Conservation (phyloP, 768 basidiomycete genomes). For the Suillus clintonianus region DNA sequence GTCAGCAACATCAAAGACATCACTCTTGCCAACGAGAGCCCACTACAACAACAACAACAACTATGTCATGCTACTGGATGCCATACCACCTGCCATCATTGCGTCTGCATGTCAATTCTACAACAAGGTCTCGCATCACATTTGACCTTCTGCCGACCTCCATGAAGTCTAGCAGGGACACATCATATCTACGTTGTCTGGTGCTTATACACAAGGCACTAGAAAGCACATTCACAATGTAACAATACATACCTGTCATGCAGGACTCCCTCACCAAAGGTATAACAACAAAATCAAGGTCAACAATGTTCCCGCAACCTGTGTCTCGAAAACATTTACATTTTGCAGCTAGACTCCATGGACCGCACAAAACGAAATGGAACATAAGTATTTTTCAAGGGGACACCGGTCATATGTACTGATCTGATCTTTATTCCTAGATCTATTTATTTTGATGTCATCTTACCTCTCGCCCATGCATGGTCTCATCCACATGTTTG, state of each 20-base stretch:
- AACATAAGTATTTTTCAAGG: too few species aligned
- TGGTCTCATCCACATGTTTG: neutral
- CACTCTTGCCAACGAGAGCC: neutral
- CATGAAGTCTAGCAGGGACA: neutral
- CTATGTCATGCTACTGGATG: accelerated
- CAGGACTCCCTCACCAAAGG: neutral
- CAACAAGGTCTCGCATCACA: neutral
- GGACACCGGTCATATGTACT: too few species aligned
- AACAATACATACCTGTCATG: neutral
- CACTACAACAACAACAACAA: neutral
- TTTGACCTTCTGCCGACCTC: neutral
- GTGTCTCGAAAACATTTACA: neutral
- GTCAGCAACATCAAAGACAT: neutral
- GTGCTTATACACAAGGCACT: neutral
- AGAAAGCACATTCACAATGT: too few species aligned
- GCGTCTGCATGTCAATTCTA: neutral
- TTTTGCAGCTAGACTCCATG: neutral
- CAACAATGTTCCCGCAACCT: neutral
- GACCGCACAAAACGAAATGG: neutral
- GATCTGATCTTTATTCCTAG: neutral
- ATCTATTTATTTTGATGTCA: neutral
- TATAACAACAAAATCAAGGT: neutral
- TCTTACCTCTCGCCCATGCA: neutral
- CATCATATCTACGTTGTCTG: neutral
- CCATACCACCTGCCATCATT: neutral